Conservation (phyloP, 176 grass and related monocot genomes). For the Areca catechu region DNA sequence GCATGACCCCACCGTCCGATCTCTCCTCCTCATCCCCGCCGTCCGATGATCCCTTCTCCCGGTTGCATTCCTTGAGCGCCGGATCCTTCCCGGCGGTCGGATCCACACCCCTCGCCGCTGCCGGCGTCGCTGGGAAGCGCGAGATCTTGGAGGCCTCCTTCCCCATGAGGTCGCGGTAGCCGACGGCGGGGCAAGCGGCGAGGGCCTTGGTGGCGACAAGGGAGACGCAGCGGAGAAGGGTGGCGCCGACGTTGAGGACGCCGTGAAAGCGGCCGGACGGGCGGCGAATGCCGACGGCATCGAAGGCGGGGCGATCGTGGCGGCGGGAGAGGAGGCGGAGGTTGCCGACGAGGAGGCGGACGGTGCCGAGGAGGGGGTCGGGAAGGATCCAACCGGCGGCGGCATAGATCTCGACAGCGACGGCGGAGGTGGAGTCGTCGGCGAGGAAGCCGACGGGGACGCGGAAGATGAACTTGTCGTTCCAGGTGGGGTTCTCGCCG, state of each 20-base stretch:
- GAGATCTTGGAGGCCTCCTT: conserved; percentile 34
- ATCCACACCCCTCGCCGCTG: background rate
- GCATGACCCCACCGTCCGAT: conserved; percentile 26
- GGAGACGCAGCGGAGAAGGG: conserved; percentile 41
- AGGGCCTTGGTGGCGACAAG: conserved; percentile 44
- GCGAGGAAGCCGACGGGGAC: conserved; percentile 47
- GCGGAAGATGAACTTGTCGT: conserved; percentile 77
- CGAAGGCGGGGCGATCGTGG: conserved; percentile 54
- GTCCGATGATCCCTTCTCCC: too few species aligned
- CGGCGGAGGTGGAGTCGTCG: conserved; percentile 48
- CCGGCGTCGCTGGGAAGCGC: background rate
- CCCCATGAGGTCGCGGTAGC: conserved; percentile 46
- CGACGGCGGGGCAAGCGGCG: conserved; percentile 42
- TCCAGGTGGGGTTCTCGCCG: conserved; percentile 71
- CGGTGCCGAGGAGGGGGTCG: conserved; percentile 50
- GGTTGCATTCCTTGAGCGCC: too few species aligned
- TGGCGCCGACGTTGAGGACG: conserved; percentile 44
- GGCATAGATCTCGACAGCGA: conserved; percentile 78
- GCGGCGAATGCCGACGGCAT: conserved; percentile 56
- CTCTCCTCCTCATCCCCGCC: conserved; percentile 16
- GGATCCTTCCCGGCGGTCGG: conserved; percentile 5
- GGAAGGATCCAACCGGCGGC: conserved; percentile 32
- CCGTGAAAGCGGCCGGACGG: conserved; percentile 43
- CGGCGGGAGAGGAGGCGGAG: conserved; percentile 50
- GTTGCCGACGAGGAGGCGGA: conserved; percentile 63